These are phyloP conservation scores for Fusarium aywerte DNA, from an alignment of 2,329 filamentous ascomycete genomes.

Conservation along the genomic window DNA sequence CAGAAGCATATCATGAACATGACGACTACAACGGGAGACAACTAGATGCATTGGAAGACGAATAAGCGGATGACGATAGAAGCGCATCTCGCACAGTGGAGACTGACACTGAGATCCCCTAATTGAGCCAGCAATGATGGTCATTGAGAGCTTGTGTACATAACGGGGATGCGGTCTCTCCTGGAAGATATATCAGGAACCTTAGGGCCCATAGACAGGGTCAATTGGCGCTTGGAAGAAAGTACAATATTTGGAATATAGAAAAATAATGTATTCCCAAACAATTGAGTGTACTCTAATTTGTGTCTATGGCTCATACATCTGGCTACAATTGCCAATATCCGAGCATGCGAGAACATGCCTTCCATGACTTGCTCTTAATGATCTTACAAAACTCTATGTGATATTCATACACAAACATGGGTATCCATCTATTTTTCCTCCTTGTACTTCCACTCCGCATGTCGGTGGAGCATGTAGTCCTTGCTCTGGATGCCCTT, in stretches of 20 bases:
- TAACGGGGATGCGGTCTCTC: constrained; percentile 36
- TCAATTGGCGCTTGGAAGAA: constrained; percentile 35
- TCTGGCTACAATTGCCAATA: background rate
- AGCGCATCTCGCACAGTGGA: constrained; percentile 31
- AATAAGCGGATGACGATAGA: constrained; percentile 44
- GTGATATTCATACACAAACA: constrained; percentile 18
- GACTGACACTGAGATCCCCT: constrained; percentile 36
- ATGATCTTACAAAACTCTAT: constrained; percentile 23
- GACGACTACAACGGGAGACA: constrained; percentile 37
- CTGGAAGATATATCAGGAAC: constrained; percentile 33
- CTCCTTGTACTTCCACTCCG: constrained; percentile 64
- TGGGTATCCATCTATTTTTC: constrained; percentile 41
- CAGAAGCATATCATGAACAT: constrained; percentile 39
- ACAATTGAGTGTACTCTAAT: background rate
- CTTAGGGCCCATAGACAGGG: constrained; percentile 38
- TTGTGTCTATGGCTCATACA: background rate
- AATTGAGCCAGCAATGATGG: constrained; percentile 42
- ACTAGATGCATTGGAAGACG: constrained; percentile 46
- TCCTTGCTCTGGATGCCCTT: constrained; percentile 68
- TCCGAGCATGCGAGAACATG: background rate
- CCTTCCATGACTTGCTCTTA: background rate
- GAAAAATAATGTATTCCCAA: constrained; percentile 36
- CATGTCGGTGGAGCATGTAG: constrained; percentile 63
- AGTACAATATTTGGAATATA: constrained; percentile 39
- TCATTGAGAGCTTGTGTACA: constrained; percentile 42